Base-by-base conservation (phyloP, 2,329 filamentous ascomycete genomes). In the Aspergillus sp. region DNA sequence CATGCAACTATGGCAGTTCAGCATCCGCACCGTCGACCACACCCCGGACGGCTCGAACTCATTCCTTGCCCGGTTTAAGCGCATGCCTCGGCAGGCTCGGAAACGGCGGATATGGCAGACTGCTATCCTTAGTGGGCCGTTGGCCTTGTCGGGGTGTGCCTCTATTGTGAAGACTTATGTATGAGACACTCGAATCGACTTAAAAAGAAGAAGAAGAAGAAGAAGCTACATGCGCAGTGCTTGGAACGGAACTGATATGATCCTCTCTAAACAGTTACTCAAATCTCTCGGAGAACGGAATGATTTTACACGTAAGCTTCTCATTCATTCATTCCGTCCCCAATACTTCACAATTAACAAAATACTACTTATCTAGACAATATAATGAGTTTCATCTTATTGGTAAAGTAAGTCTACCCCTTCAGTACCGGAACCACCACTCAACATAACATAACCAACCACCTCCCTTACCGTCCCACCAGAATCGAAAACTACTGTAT, bases 401-500 rank as follows among this genome's bases (percentile, higher is more conserved):
- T 72, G 73, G 70, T 73, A 19, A 75, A 75, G 72, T 75, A 64
- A 58, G 67, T n/a, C 25, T 23, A 6, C 17, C 31, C 23, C 9
- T 7, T 21, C 5, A 21, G 21, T 35, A 33, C 55, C 61, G 47
- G 62, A 17, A n/a, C 52, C 27, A 3, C 1, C 6, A 1, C 9
- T 9, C 27, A 11, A 31, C 27, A 31, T 25, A 7, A 6, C 23
- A 25, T 31, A 11, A 31, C 27, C 8, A 31, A 31, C 9, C 3
- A 31, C 27, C 2, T 9, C 27, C 9, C 27, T 31, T 9, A 11
- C 9, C 27, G 27, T 31, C 9, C 27, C 27, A 12, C 15, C 52
- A 74, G 71, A 40, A 73, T 75, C 19, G 73, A 75, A 56, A 75
- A 75, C 49, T 74, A 73, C 57, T 69, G 65, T 55, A 74, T 75